A percentile compares a stretch with the other conserved stretches of the same genome.
Evolutionary conservation across 23 red algal genomes (phyloP).

Genomic region (Agarophyton chilense): DNA sequence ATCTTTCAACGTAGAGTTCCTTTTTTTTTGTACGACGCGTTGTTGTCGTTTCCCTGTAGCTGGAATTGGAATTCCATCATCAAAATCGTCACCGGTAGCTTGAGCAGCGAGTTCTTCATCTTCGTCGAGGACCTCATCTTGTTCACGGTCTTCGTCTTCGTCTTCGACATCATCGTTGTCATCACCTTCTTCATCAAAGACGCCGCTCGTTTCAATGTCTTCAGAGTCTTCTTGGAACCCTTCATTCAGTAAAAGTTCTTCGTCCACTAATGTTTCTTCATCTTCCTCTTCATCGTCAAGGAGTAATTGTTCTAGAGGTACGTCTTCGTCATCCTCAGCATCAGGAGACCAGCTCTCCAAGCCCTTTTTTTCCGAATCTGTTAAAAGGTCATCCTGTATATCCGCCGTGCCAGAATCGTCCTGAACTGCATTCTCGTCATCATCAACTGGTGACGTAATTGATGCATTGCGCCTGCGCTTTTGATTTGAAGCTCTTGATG

Average conservation of each 20-base stretch:
- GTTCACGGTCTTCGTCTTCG: conserved; percentile 15
- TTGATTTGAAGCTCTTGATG: conserved; percentile 4
- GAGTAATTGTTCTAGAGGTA: conserved; percentile 4
- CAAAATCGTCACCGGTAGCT: conserved; percentile 37
- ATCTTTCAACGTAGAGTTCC: neutral
- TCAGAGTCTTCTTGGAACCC: neutral
- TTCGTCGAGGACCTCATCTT: conserved; percentile 28
- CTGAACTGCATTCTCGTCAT: conserved; percentile 8
- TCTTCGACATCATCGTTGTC: conserved; percentile 16
- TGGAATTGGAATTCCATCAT: conserved; percentile 34
- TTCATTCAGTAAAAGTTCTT: neutral
- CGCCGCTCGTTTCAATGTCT: neutral
- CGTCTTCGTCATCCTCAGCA: conserved; percentile 28
- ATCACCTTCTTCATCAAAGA: conserved; percentile 27
- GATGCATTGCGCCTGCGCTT: neutral
- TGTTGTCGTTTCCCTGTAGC: neutral
- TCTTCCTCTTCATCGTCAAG: conserved; percentile 13
- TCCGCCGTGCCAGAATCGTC: neutral
- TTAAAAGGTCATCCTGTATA: neutral
- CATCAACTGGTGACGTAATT: neutral
- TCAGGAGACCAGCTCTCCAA: conserved; percentile 11
- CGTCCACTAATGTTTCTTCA: neutral
- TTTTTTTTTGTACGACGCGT: neutral
- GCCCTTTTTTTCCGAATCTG: neutral
- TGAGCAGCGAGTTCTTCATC: conserved; percentile 58